phyloP scores from a whole-genome alignment of 163 green algal species.

The Coccomyxa subellipsoidea region DNA sequence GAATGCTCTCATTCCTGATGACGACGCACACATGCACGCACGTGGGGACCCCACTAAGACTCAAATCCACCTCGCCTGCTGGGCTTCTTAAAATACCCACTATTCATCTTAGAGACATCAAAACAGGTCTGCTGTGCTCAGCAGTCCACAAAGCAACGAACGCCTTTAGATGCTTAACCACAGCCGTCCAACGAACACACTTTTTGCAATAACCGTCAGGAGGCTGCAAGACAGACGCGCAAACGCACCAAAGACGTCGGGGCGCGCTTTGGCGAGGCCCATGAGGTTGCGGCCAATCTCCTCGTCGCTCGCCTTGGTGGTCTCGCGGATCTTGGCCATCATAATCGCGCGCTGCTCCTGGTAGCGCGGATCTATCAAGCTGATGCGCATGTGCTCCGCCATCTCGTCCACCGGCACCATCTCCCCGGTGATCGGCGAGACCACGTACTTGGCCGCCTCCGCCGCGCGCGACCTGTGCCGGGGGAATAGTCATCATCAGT shows the following conservation, averaged over 20 bases:
- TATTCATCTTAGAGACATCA: too few relatives aligned
- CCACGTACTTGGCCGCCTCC: conserved; percentile 74
- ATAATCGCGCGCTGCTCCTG: conserved; percentile 90
- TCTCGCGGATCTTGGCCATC: conserved; percentile 88
- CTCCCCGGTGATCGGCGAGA: conserved; percentile 98
- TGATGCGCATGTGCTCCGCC: conserved; percentile 96
- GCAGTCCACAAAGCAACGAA: too few relatives aligned
- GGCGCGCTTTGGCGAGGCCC: conserved; percentile 70
- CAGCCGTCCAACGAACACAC: too few relatives aligned
- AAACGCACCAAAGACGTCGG: conserved; percentile 87
- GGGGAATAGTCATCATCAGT: background rate
- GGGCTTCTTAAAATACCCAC: too few relatives aligned
- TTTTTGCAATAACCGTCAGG: too few relatives aligned
- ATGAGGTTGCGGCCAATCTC: conserved; percentile 94
- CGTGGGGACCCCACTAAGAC: too few relatives aligned
- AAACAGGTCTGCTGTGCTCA: too few relatives aligned
- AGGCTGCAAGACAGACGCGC: too few relatives aligned
- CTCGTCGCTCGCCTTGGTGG: conserved; percentile 84
- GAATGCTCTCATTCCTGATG: too few relatives aligned
- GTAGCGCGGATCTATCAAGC: conserved; percentile 78
- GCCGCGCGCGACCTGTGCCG: conserved; percentile 5
- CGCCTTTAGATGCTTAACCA: too few relatives aligned
- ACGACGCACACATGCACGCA: too few relatives aligned
- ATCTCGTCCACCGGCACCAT: conserved; percentile 88
- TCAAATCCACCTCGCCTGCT: too few relatives aligned